Evolutionary conservation across 306 rosid species (phyloP).

Genomic region (Citrullus mucosospermus): DNA sequence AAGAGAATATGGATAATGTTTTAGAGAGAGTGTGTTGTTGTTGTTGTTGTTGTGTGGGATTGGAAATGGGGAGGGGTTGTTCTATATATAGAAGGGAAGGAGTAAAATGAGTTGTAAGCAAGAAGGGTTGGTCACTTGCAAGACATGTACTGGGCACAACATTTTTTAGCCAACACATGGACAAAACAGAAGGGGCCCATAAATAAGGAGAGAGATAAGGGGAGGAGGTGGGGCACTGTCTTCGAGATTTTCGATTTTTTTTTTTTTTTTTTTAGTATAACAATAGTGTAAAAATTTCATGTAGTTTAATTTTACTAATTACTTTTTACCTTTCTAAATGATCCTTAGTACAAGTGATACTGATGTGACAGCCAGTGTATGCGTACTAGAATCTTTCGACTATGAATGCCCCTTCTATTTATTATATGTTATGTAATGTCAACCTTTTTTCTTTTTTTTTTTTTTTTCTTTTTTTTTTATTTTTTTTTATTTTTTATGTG

Average conservation of each 20-base stretch:
- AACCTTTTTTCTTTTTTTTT: too few relatives aligned
- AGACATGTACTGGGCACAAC: constrained; percentile 27
- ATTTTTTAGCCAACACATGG: constrained; percentile 22
- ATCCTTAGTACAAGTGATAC: too few relatives aligned
- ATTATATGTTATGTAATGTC: too few relatives aligned
- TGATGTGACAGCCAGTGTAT: too few relatives aligned
- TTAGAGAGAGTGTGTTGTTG: not conserved
- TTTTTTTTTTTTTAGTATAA: too few relatives aligned
- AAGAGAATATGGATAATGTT: not conserved
- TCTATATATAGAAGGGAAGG: not conserved
- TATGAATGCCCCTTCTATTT: too few relatives aligned
- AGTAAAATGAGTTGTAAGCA: not conserved
- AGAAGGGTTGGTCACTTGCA: constrained; percentile 32
- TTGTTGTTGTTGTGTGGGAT: not conserved
- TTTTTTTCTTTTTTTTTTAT: too few relatives aligned
- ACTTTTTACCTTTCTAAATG: too few relatives aligned
- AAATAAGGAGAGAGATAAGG: not conserved
- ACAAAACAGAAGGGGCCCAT: not conserved
- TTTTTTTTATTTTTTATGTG: too few relatives aligned
- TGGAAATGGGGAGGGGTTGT: not conserved
- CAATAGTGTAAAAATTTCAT: too few relatives aligned
- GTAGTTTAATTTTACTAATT: too few relatives aligned
- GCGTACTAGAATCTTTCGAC: too few relatives aligned
- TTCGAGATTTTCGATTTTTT: constrained; percentile 20
- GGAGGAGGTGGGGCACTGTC: not conserved